phyloP scores from a whole-genome alignment of 1,284 basidiomycete species.

The Puccinia horiana region DNA sequence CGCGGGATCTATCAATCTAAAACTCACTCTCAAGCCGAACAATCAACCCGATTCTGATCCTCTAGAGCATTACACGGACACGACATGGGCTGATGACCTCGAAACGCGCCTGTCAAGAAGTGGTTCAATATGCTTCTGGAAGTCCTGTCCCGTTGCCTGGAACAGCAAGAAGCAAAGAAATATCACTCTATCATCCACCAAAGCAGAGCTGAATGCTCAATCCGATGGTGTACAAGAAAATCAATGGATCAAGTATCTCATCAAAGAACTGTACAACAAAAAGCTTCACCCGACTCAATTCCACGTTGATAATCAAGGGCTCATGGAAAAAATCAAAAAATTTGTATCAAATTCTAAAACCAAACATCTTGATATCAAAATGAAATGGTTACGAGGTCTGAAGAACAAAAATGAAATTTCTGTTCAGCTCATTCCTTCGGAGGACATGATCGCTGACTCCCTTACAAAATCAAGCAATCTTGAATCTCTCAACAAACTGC shows the following conservation, averaged over 20 bases:
- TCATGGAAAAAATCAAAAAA: neutral
- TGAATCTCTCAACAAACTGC: neutral
- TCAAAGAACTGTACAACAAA: neutral
- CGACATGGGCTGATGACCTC: neutral
- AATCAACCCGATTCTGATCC: neutral
- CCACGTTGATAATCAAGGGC: neutral
- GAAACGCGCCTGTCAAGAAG: neutral
- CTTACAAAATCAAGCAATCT: neutral
- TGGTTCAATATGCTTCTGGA: neutral
- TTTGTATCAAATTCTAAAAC: neutral
- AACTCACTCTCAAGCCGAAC: neutral
- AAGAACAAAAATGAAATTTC: neutral
- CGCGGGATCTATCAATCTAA: neutral
- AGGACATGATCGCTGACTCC: neutral
- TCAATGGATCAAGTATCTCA: neutral
- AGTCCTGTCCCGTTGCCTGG: neutral
- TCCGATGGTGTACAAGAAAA: neutral
- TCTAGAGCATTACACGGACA: neutral
- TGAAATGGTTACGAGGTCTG: neutral
- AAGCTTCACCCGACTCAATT: neutral
- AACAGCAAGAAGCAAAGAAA: neutral
- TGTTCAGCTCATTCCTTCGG: neutral
- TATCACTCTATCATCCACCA: too few species aligned
- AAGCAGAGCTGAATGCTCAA: neutral
- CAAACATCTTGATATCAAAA: constrained; percentile 15